Evolutionary conservation across 441 rosid genomes (phyloP).

Genomic region (Pelargonium myrrhifolium): DNA sequence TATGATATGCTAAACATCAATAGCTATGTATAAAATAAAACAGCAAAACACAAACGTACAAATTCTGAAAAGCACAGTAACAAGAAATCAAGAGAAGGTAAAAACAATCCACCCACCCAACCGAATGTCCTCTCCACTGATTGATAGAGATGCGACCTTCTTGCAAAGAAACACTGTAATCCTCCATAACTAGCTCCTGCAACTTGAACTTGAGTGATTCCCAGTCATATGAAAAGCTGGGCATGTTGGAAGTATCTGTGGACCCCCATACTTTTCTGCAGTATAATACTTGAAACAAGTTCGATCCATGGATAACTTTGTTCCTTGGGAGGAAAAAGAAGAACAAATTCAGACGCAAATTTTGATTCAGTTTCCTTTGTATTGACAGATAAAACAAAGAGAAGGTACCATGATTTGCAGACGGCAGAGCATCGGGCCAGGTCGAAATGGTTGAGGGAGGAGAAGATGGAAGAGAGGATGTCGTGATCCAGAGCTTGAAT

Average conservation of each 20-base stretch:
- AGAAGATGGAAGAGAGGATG: conserved; percentile 55
- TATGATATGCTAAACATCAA: background rate
- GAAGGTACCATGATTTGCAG: conserved; percentile 60
- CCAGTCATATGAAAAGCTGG: conserved; percentile 21
- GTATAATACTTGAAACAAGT: conserved; percentile 46
- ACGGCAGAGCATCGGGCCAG: conserved; percentile 70
- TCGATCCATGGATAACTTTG: conserved; percentile 36
- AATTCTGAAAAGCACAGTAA: background rate
- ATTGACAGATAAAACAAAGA: background rate
- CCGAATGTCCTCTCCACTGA: conserved; percentile 73
- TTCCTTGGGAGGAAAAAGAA: conserved; percentile 31
- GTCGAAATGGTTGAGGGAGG: conserved; percentile 60
- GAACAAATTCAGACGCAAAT: background rate
- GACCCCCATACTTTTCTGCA: conserved; percentile 31
- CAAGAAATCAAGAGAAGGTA: background rate
- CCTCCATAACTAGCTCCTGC: conserved; percentile 53
- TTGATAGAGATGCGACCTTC: conserved; percentile 41
- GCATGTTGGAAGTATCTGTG: conserved; percentile 9
- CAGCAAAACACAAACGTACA: background rate
- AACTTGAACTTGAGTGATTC: conserved; percentile 32
- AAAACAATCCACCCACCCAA: conserved; percentile 28
- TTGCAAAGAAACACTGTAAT: conserved; percentile 43
- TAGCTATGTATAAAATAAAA: background rate
- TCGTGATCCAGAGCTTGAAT: conserved; percentile 48
- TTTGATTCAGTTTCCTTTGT: too few relatives aligned